Evolutionary conservation across 2,329 filamentous ascomycete genomes (phyloP).

Genomic region (Aspergillus hiratsukae): DNA sequence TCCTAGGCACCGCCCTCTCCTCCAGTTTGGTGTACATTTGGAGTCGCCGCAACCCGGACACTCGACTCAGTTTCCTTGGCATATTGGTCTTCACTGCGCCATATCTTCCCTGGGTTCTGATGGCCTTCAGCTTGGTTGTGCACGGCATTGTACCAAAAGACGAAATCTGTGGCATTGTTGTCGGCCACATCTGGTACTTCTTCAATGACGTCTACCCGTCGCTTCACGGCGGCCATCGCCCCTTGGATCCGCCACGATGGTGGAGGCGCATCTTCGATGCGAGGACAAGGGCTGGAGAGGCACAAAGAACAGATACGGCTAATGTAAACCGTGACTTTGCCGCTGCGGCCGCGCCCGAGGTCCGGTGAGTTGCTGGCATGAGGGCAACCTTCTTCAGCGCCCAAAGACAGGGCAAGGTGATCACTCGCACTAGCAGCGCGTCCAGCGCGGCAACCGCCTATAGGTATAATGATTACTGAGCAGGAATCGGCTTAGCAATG

Average conservation of each 20-base stretch:
- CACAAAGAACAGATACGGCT: slow-evolving; percentile 20
- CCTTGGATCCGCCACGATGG: slow-evolving; percentile 83
- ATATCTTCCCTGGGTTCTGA: slow-evolving; percentile 92
- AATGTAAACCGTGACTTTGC: slow-evolving; percentile 31
- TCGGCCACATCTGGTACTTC: slow-evolving; percentile 97
- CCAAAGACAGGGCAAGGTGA: not conserved
- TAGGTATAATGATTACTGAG: not conserved
- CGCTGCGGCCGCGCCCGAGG: slow-evolving; percentile 30
- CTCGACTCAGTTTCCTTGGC: slow-evolving; percentile 81
- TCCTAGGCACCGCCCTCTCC: slow-evolving; percentile 87
- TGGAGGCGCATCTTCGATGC: slow-evolving; percentile 79
- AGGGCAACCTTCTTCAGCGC: not conserved
- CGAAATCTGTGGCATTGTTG: slow-evolving; percentile 90
- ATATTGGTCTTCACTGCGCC: slow-evolving; percentile 88
- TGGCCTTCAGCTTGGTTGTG: slow-evolving; percentile 86
- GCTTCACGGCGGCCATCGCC: slow-evolving; percentile 76
- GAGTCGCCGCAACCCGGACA: slow-evolving; percentile 91
- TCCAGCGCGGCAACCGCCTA: not conserved
- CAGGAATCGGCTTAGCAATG: not conserved
- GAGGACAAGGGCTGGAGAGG: slow-evolving; percentile 6
- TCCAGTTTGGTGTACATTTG: slow-evolving; percentile 97
- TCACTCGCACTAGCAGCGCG: not conserved
- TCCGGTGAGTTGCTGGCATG: slow-evolving; percentile 20
- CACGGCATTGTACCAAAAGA: slow-evolving; percentile 89
- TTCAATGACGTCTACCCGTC: slow-evolving; percentile 95